phyloP scores from a whole-genome alignment of 352 stramenopile species.

The Halophytophthora polymorphica region DNA sequence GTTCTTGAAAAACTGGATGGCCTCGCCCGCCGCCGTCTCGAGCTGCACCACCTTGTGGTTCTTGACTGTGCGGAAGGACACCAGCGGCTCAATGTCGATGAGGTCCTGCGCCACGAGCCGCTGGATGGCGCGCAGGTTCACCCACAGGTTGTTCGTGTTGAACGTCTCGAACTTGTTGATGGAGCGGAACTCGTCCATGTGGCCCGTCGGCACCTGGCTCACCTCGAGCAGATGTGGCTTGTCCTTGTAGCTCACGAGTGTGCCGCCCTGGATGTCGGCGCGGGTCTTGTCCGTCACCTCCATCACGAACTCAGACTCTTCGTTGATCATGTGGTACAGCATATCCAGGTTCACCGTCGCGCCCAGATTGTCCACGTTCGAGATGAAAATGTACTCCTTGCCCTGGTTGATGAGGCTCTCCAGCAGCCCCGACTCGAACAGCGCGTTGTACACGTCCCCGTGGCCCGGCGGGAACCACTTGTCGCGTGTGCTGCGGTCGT shows the following conservation, averaged over 20 bases:
- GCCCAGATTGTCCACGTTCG: conserved; percentile 99
- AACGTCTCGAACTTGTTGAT: conserved; percentile 98
- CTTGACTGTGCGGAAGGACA: conserved; percentile 94
- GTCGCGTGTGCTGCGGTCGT: conserved; percentile 71
- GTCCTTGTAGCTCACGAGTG: conserved; percentile 87
- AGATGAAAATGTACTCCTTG: conserved; percentile 99
- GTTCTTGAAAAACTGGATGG: conserved; percentile 98
- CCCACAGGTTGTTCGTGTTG: conserved; percentile 99
- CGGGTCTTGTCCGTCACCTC: conserved; percentile 95
- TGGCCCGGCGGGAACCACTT: conserved; percentile 97
- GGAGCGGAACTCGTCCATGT: conserved; percentile 93
- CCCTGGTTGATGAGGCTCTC: conserved; percentile 94
- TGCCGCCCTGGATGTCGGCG: conserved; percentile 90
- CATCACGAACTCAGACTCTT: conserved; percentile 98
- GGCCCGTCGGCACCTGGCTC: conserved; percentile 94
- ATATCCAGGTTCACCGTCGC: conserved; percentile 97
- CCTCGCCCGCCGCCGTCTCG: conserved; percentile 96
- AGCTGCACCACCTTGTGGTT: conserved; percentile 95
- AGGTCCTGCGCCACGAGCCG: conserved; percentile 94
- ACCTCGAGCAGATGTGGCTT: conserved; percentile 97
- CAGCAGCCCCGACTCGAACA: conserved; percentile 96
- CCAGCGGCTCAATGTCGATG: conserved; percentile 97
- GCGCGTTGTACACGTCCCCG: conserved; percentile 98
- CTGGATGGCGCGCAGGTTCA: conserved; percentile 97
- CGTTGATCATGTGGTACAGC: conserved; percentile 98